phyloP scores from a whole-genome alignment of 257 asterid species.

The Anisodus acutangulus region DNA sequence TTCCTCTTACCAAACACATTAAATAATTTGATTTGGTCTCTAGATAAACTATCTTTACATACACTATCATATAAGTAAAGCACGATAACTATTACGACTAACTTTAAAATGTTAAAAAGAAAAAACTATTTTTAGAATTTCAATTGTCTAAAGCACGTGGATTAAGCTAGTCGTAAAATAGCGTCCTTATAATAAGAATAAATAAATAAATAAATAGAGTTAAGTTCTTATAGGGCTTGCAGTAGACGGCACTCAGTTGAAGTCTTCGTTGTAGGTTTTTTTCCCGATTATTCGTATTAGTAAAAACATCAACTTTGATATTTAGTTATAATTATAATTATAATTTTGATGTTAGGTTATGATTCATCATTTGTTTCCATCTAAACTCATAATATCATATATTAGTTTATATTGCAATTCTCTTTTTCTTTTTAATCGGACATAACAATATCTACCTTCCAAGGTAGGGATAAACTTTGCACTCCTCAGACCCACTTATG shows the following conservation, averaged over 20 bases:
- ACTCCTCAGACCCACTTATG: too few relatives aligned
- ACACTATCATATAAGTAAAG: background rate
- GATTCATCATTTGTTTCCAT: too few relatives aligned
- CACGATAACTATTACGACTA: too few relatives aligned
- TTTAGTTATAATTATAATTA: too few relatives aligned
- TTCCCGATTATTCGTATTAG: too few relatives aligned
- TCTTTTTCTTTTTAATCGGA: too few relatives aligned
- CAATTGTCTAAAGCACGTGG: background rate
- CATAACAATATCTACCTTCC: too few relatives aligned
- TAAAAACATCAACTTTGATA: too few relatives aligned
- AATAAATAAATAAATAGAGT: background rate
- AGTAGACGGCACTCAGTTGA: background rate
- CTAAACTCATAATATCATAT: too few relatives aligned
- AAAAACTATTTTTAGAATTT: background rate
- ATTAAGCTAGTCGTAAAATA: background rate
- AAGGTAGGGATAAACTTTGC: too few relatives aligned
- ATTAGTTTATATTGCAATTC: too few relatives aligned
- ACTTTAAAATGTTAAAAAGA: background rate
- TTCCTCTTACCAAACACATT: background rate
- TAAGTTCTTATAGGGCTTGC: background rate
- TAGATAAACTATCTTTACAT: background rate
- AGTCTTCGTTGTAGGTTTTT: background rate
- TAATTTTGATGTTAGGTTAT: too few relatives aligned
- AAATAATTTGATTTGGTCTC: background rate
- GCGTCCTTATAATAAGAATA: background rate